Percentiles rank a stretch among this genome's conserved stretches.
Evolutionary conservation across 306 rosid species (phyloP).

Genomic region (Cucurbita argyrosperma): DNA sequence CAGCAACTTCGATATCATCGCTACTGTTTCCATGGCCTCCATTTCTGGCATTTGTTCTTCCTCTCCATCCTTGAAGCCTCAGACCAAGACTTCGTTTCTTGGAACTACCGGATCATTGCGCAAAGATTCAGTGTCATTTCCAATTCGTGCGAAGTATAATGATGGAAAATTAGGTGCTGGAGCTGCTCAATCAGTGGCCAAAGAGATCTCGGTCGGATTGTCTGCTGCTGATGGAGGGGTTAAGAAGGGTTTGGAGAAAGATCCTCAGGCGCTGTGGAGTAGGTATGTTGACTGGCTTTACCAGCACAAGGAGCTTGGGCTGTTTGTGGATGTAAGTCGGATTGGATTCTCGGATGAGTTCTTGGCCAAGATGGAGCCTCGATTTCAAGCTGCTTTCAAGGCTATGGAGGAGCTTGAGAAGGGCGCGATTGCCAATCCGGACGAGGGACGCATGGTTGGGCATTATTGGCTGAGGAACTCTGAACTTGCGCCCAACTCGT

Average conservation of each 20-base stretch:
- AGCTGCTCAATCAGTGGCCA: slow-evolving; percentile 38
- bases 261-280: slow-evolving; percentile 56
- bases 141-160: slow-evolving; percentile 12
- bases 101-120: slow-evolving; percentile 10
- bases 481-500: slow-evolving; percentile 52
- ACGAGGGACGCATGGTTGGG: slow-evolving; percentile 91
- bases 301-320: slow-evolving; percentile 79
- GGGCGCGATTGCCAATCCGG: slow-evolving; percentile 96
- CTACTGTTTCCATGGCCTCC: slow-evolving; percentile 41
- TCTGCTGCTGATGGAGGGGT: slow-evolving; percentile 12
- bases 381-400: slow-evolving; percentile 41
- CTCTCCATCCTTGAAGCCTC: slow-evolving; percentile 40
- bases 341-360: slow-evolving; percentile 85
- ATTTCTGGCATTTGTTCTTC: slow-evolving; percentile 62
- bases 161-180: slow-evolving; percentile 12
- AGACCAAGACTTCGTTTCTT: slow-evolving; percentile 14
- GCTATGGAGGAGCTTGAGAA: slow-evolving; percentile 82
- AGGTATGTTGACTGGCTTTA: slow-evolving; percentile 79
- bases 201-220: slow-evolving; percentile 39
- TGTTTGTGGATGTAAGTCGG: slow-evolving; percentile 76
- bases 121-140: slow-evolving; percentile 18
- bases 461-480: slow-evolving; percentile 88
- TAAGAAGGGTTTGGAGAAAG: slow-evolving; percentile 40
- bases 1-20: slow-evolving; percentile 1
- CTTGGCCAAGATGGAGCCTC: slow-evolving; percentile 63